Conservation (phyloP, 192 early-diverging fungal genomes). For the Entomortierella chlamydospora region DNA sequence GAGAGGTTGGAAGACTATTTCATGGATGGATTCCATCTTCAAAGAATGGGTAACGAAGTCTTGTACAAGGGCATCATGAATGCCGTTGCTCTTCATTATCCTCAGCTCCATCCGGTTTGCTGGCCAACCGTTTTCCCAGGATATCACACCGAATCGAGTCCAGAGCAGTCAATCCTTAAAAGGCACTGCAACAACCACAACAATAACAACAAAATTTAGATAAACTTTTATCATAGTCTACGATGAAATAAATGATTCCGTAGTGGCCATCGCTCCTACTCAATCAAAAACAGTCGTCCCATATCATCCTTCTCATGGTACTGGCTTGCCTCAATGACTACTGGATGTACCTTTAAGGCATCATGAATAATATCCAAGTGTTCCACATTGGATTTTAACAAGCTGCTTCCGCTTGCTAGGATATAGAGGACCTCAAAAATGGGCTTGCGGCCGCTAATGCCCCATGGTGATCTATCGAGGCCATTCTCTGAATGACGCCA, state of each 20-base stretch:
- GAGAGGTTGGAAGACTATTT: constrained; percentile 47
- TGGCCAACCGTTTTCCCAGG: constrained; percentile 44
- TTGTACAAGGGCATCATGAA: constrained; percentile 43
- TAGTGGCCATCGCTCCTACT: not conserved
- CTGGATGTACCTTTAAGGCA: constrained; percentile 23
- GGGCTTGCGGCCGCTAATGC: constrained; percentile 39
- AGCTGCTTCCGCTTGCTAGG: constrained; percentile 25
- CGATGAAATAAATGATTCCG: not conserved
- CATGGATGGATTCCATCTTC: constrained; percentile 70
- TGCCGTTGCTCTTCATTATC: constrained; percentile 33
- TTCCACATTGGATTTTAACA: not conserved
- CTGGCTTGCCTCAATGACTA: constrained; percentile 24
- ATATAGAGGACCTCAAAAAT: constrained; percentile 46
- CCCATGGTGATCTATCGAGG: constrained; percentile 37
- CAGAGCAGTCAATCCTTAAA: constrained; percentile 24
- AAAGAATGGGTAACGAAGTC: constrained; percentile 65
- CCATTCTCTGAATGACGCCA: constrained; percentile 1
- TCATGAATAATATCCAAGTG: constrained; percentile 18
- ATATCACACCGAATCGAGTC: constrained; percentile 26
- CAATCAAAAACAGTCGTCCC: constrained; percentile 39
- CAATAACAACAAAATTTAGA: not conserved
- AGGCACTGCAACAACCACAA: constrained; percentile 18
- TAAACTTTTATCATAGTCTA: too few species aligned
- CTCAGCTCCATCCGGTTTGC: constrained; percentile 40
- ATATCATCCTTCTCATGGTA: not conserved